phyloP scores from a whole-genome alignment of 73 alveolate genomes.

The Symbiodinium pilosum region DNA sequence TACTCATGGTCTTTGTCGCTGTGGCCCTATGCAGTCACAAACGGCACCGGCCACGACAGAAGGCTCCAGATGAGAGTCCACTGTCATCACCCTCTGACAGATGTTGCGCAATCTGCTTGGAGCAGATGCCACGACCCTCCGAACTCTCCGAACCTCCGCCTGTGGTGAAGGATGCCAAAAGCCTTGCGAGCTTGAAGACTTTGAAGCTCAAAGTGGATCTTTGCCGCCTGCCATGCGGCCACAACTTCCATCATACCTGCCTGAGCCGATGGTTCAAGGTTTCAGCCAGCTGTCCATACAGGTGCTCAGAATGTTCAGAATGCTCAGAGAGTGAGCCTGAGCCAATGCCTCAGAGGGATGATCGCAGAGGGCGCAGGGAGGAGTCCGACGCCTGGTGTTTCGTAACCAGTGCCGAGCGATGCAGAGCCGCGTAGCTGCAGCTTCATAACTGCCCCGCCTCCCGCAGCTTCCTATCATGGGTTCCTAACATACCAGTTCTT shows the following conservation, averaged over 20 bases:
- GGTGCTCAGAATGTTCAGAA: slow-evolving; percentile 32
- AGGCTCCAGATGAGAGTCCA: background rate
- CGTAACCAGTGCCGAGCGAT: slow-evolving; percentile 72
- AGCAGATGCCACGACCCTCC: background rate
- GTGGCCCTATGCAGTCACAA: slow-evolving; percentile 6
- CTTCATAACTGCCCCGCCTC: too few relatives aligned
- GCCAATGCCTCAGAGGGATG: background rate
- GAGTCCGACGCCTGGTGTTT: slow-evolving; percentile 51
- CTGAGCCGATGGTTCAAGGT: slow-evolving; percentile 69
- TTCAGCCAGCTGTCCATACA: slow-evolving; percentile 40
- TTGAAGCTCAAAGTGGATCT: background rate
- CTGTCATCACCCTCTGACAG: background rate
- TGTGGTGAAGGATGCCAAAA: background rate
- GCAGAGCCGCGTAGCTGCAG: slow-evolving; percentile 39
- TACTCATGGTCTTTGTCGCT: background rate
- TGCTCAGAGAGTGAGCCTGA: too few relatives aligned
- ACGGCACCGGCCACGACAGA: background rate
- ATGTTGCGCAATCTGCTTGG: slow-evolving; percentile 58
- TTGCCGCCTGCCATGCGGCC: slow-evolving; percentile 47
- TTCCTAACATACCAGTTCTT: too few relatives aligned
- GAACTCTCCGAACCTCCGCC: background rate
- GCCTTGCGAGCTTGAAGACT: background rate
- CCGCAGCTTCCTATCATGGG: too few relatives aligned
- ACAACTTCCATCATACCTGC: slow-evolving; percentile 58
- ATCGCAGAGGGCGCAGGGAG: background rate